Evolutionary conservation across 352 stramenopile genomes (phyloP), one percentile per base, ranked within the genome.

Genomic region (Hyaloperonospora arabidopsidis): DNA sequence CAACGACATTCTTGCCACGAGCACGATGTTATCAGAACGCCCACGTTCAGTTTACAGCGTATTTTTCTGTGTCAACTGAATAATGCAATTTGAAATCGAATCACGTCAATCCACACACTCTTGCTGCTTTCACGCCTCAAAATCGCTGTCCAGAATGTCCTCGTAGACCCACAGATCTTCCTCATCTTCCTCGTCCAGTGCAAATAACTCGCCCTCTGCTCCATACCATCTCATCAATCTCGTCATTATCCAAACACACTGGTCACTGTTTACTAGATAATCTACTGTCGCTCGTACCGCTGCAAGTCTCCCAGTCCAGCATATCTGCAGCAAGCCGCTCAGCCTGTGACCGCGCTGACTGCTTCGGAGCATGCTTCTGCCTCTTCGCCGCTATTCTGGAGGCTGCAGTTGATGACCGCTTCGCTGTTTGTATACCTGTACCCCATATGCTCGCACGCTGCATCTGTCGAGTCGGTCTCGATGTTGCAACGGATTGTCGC

Each of bases 111-210:
- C 25, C 25, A 8, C 25, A 32, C 25, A 8, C 25, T 8, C 25
- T 32, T 32, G 25, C 8, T 4, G 25, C 25, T 35, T 17, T 63
- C 45, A 68, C 18, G 22, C 17, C 25, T 82, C 71, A 45, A 87
- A 89, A 47, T 86, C 76, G 48, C 69, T 86, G 36, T 89, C 79
- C 0, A 72, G 78, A 17, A 90, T 70, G 41, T 86, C 75, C 12
- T 83, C 67, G 40, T 79, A 84, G 23, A 60, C 38, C 79, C 79
- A 89, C 10, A 57, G 45, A 19, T 61, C 62, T 32, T 69, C 54
- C 8, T 53, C 25, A 1, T 57, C 57, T 10, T 69, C 59, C 5
- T 14, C 34, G 13, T 70, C 49, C n/a, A 48, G 23, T 1, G 55
- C 18, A 19, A 84, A 69, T 1, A 74, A 40, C 8, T 71, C 70